These are phyloP conservation scores for Diutina mesorugosa DNA, from an alignment of 1,139 yeast species.

Conservation along the genomic window DNA sequence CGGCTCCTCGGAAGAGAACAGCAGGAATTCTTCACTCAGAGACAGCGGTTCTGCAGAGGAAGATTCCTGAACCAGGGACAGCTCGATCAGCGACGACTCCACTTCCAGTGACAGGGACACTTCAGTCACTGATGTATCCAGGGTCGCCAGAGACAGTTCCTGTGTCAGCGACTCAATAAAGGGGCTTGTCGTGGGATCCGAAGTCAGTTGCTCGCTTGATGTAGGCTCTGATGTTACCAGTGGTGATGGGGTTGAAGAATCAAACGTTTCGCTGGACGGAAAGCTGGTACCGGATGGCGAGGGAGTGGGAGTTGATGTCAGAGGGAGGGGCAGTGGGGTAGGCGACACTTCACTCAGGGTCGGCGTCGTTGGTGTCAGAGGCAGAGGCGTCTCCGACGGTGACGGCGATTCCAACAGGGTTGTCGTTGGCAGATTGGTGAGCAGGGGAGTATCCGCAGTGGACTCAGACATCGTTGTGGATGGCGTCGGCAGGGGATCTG, in stretches of 20 bases:
- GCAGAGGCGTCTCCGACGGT: not conserved
- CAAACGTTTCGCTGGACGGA: slow-evolving; percentile 6
- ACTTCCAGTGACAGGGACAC: slow-evolving; percentile 4
- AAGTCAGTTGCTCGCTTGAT: slow-evolving; percentile 1
- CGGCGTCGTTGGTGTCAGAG: not conserved
- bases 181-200: slow-evolving; percentile 2
- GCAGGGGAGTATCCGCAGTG: not conserved
- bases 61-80: not conserved
- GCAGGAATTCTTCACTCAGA: not conserved
- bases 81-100: not conserved
- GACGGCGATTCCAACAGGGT: not conserved
- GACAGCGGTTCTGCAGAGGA: not conserved
- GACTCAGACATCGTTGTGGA: not conserved
- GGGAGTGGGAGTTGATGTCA: slow-evolving; percentile 3
- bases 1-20: not conserved
- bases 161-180: slow-evolving; percentile 3
- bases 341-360: not conserved
- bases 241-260: slow-evolving; percentile 7
- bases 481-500: not conserved
- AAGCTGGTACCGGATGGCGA: slow-evolving; percentile 4
- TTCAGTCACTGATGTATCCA: slow-evolving; percentile 4
- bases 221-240: slow-evolving; percentile 3
- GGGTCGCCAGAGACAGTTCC: slow-evolving; percentile 3
- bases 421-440: not conserved
- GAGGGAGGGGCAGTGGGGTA: not conserved